A percentile compares a stretch with the other conserved stretches of the same genome.
These are phyloP conservation scores for Rhizopus sp. DNA, from an alignment of 371 early-diverging fungal genomes.

Conservation along the genomic window DNA sequence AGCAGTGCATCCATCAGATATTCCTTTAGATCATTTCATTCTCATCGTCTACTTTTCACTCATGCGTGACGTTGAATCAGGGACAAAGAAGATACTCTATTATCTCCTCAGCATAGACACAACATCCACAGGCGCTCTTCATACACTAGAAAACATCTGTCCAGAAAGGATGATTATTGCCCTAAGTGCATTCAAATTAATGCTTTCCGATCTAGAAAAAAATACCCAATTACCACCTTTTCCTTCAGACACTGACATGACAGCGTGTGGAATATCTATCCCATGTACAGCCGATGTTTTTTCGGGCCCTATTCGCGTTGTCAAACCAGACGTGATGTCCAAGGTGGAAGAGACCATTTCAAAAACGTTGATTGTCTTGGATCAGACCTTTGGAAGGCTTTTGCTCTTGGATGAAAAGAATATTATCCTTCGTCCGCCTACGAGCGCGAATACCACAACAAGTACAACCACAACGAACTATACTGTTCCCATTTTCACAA, in stretches of 20 bases:
- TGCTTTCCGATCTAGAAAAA: slow-evolving; percentile 72
- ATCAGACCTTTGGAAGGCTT: slow-evolving; percentile 55
- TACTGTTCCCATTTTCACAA: slow-evolving; percentile 40
- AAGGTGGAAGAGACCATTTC: slow-evolving; percentile 59
- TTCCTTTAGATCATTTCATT: slow-evolving; percentile 74
- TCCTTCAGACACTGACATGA: slow-evolving; percentile 56
- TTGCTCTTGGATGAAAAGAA: slow-evolving; percentile 54
- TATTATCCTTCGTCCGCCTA: slow-evolving; percentile 38
- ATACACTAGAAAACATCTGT: slow-evolving; percentile 55
- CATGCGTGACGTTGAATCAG: slow-evolving; percentile 80
- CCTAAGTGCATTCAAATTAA: slow-evolving; percentile 69
- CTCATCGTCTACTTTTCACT: slow-evolving; percentile 81
- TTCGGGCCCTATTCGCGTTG: slow-evolving; percentile 35
- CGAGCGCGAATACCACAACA: slow-evolving; percentile 23
- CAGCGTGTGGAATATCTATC: slow-evolving; percentile 34
- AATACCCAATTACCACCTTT: slow-evolving; percentile 54
- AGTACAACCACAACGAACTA: slow-evolving; percentile 24
- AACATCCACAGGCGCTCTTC: slow-evolving; percentile 30
- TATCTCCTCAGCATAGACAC: slow-evolving; percentile 66
- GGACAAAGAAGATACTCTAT: slow-evolving; percentile 70
- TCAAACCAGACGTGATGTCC: slow-evolving; percentile 54
- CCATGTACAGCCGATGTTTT: slow-evolving; percentile 43
- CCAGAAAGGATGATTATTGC: slow-evolving; percentile 82
- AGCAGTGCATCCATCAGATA: slow-evolving; percentile 72
- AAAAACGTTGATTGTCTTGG: slow-evolving; percentile 55